Evolutionary conservation across 2,329 filamentous ascomycete genomes (phyloP).

Genomic region (Chaetoscypha palmicola): DNA sequence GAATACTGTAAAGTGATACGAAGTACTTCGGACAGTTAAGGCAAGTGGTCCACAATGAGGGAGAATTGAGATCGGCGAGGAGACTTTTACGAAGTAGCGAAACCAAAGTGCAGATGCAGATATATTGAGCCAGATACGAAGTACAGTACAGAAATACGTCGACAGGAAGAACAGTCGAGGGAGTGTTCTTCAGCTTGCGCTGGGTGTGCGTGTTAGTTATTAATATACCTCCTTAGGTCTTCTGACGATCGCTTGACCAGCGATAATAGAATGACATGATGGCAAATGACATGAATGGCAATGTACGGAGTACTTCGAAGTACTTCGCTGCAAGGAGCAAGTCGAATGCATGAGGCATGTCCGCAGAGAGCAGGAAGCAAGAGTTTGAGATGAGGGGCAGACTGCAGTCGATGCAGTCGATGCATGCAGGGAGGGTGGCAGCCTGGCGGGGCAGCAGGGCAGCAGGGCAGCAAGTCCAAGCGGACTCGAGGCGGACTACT

Average conservation of each 20-base stretch:
- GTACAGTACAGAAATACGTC: neutral
- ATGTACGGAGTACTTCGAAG: no score
- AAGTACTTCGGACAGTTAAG: no score
- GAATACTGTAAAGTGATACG: no score
- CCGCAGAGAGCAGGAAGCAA: neutral
- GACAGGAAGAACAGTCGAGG: neutral
- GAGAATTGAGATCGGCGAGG: neutral
- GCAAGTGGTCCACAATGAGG: conserved; percentile 1
- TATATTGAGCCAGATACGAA: no score
- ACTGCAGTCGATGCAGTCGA: no score
- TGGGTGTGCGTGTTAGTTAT: neutral
- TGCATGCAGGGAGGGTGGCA: no score
- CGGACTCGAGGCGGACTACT: no score
- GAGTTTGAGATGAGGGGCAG: neutral
- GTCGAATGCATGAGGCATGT: neutral
- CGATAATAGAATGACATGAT: neutral
- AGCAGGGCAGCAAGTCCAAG: no score
- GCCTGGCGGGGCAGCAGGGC: no score
- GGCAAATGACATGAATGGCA: no score
- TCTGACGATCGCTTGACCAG: neutral
- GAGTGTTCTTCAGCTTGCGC: neutral
- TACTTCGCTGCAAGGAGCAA: neutral
- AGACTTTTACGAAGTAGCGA: no score
- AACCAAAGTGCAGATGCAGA: no score
- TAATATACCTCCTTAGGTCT: neutral